Base-by-base conservation (phyloP, 2,329 filamentous ascomycete genomes). In the Pseudogymnoascus sp. region DNA sequence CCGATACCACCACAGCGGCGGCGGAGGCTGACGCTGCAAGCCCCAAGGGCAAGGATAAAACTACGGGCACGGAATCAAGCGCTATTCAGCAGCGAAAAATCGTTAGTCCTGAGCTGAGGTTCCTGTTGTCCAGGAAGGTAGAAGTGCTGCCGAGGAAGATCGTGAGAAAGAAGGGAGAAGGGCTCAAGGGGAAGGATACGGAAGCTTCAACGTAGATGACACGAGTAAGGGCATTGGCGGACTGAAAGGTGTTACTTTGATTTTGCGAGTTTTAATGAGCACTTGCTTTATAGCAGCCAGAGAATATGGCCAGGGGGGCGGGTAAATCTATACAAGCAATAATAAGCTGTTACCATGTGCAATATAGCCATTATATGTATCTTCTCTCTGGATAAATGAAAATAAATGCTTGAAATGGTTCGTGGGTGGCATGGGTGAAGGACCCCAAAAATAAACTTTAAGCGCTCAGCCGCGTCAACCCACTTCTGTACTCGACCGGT, bases 101-200 rank as follows among this genome's bases (percentile, higher is more conserved):
- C 15, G 85, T 90, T 56, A 87, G 82, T 66, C 80, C 84, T 0
- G 85, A 90, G 68, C 72, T 90, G 64, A 79, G 88, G 59, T 75
- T 77, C 6, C 68, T 90, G 46, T 71, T 90, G n/a, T 84, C 82
- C 67, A 78, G 82, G 65, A 83, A 88, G 65, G 76, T 88, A 13
- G 69, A 73, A 59, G 62, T 74, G 1, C 44, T 75, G 4, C 69
- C 71, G 2, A 64, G 72, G 23, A 73, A 72, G 42, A 66, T 73
- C 11, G 71, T 74, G 11, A 70, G 65, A 64, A 72, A 71, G 65
- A 69, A 70, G 21, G 72, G 72, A 9, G 72, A 73, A 37, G 71
- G 71, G 2, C 38, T 70, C 4, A 63, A 61, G 35, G 40, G 61
- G 9, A 64, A 59, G 63, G 40, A 64, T 17, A 17, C 33, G 33